A percentile compares a stretch with the other conserved stretches of the same genome.
phyloP scores from a whole-genome alignment of 1,139 yeast species.

The Pichia sp. region DNA sequence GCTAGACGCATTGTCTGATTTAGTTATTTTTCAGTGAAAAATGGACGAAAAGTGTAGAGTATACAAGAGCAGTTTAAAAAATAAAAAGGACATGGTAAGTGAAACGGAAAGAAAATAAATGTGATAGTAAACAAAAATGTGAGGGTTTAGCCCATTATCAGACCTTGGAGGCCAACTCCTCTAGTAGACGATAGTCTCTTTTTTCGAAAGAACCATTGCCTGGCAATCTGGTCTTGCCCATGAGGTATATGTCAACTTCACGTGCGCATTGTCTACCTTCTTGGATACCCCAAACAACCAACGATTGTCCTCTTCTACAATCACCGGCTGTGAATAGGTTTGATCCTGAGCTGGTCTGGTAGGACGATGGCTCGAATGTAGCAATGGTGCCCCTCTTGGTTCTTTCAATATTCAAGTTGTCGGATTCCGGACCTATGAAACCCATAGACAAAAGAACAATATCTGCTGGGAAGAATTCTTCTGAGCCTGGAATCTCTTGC shows the following conservation, averaged over 20 bases:
- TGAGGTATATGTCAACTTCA: conserved; percentile 76
- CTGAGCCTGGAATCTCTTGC: conserved; percentile 95
- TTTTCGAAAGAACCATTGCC: conserved; percentile 91
- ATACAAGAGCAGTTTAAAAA: no score
- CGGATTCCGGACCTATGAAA: conserved; percentile 92
- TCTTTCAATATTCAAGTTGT: conserved; percentile 65
- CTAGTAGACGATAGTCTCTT: conserved; percentile 69
- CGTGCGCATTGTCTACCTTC: conserved; percentile 99
- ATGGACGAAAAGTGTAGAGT: no score
- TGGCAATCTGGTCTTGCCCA: conserved; percentile 79
- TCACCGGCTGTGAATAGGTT: conserved; percentile 95
- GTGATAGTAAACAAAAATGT: not conserved
- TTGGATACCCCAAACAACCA: conserved; percentile 99
- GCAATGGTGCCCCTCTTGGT: conserved; percentile 85
- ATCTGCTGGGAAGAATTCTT: conserved; percentile 92
- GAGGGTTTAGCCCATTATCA: conserved; percentile 21
- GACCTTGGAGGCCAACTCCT: conserved; percentile 64
- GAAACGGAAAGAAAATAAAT: not conserved
- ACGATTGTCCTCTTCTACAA: conserved; percentile 97
- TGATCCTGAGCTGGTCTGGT: conserved; percentile 57
- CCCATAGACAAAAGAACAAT: conserved; percentile 95
- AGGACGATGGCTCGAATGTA: conserved; percentile 63
- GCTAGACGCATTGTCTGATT: no score
- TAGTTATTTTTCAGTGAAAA: no score
- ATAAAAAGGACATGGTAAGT: not conserved